Evolutionary conservation across 2,329 filamentous ascomycete genomes (phyloP).

Genomic region (Pseudogymnoascus sp.): DNA sequence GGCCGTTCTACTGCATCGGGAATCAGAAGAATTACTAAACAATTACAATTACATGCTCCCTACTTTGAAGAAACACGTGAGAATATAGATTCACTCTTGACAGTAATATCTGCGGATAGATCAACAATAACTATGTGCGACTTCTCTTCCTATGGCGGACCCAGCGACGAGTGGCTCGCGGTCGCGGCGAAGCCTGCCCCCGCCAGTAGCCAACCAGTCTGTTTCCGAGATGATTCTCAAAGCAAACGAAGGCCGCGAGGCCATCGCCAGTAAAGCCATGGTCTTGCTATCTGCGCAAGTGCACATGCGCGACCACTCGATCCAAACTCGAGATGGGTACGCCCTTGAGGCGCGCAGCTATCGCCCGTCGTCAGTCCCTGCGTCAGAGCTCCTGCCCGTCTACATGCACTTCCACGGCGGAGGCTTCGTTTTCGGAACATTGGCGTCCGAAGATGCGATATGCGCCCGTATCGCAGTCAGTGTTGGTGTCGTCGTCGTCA

Average conservation of each 20-base stretch:
- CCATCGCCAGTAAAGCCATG: neutral
- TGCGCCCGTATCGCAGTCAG: constrained; percentile 36
- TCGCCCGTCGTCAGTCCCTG: constrained; percentile 31
- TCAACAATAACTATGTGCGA: constrained; percentile 26
- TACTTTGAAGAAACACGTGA: neutral
- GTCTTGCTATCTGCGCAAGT: constrained; percentile 22
- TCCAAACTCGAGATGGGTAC: constrained; percentile 40
- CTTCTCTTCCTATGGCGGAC: constrained; percentile 36
- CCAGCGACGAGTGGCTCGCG: constrained; percentile 39
- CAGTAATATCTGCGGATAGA: neutral
- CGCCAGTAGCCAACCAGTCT: neutral
- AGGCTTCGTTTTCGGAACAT: constrained; percentile 37
- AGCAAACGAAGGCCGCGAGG: neutral
- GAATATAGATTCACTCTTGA: neutral
- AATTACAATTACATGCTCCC: neutral
- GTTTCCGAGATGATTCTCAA: neutral
- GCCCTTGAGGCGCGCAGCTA: constrained; percentile 42
- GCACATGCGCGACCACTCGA: constrained; percentile 30
- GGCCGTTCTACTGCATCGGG: neutral
- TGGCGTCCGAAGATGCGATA: constrained; percentile 33
- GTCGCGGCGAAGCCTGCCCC: constrained; percentile 24
- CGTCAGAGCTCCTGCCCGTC: constrained; percentile 26
- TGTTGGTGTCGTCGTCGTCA: constrained; percentile 36
- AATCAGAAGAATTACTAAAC: neutral
- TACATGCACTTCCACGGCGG: constrained; percentile 32